Evolutionary conservation across 306 rosid species (phyloP), one percentile per base, ranked within the genome.

Genomic region (Glycine tomentella): DNA sequence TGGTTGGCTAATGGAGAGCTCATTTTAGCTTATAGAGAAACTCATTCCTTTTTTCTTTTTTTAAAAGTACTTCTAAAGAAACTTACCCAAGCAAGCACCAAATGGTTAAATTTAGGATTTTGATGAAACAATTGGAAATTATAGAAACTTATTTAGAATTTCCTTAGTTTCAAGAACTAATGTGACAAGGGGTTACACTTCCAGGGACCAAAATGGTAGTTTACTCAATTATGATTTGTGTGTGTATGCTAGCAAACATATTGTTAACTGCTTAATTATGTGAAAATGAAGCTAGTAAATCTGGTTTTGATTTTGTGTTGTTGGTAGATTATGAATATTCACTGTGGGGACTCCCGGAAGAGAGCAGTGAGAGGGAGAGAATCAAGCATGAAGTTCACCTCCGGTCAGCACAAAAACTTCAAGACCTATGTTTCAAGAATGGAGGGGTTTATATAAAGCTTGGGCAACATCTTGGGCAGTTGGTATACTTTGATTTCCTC

Each of bases 361-460:
- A 90, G 75, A 93, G 99, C 84, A 74, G 4, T 59, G 93, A 93
- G 80, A 87, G 89, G 88, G 84, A 77, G 78, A 86, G 59, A 72
- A 73, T 88, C 55, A 95, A 90, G 79, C 98, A 82, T 58, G 93
- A 89, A 87, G 99, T 95, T 79, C 99, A 95, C 85, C 92, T 88
- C 9, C 89, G 99, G 79, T 95, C 99, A 9, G 99, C 99, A 1
- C 88, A 79, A 66, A 95, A 86, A 52, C 94, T 95, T 84, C 94
- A 88, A 86, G 93, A 91, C 6, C 83, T 95, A 25, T 95, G 98
- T 82, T 95, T 95, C 79, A 88, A 78, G 88, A 95, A 95, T 82
- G 99, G 98, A 84, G 99, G 99, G 75, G 59, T 95, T 85, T 95
- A 95, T 75, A 95, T 95, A 80, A 95, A 95, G 88, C 97, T 95